Percentiles rank a stretch among this genome's conserved stretches.
These are phyloP conservation scores for Avena insularis DNA, from an alignment of 176 grass and related monocot genomes.

Conservation along the genomic window DNA sequence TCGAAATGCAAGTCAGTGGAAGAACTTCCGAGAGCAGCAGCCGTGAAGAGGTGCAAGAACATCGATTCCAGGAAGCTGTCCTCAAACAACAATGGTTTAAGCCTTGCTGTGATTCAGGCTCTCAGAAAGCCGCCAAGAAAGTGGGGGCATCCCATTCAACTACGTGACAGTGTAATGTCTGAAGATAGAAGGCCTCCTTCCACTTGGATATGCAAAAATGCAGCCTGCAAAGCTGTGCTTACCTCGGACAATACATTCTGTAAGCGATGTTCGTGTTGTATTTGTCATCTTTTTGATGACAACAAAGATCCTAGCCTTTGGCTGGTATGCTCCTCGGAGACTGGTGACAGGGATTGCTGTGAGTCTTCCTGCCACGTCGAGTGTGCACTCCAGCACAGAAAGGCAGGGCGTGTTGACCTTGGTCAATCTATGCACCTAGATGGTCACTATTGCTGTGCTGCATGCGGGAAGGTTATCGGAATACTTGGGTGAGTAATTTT, in stretches of 20 bases:
- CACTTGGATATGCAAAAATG: conserved; percentile 91
- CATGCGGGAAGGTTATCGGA: conserved; percentile 89
- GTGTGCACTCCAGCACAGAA: conserved; percentile 76
- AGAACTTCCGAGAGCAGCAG: conserved; percentile 50
- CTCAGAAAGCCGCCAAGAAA: conserved; percentile 61
- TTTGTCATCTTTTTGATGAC: conserved; percentile 93
- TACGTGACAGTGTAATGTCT: conserved; percentile 44
- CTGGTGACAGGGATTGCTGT: conserved; percentile 79
- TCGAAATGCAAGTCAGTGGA: conserved; percentile 75
- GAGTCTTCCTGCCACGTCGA: conserved; percentile 95
- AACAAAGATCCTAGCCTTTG: conserved; percentile 99
- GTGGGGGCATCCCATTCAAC: conserved; percentile 44
- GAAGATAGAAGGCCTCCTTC: conserved; percentile 45
- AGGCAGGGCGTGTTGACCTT: conserved; percentile 73
- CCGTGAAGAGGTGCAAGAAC: conserved; percentile 67
- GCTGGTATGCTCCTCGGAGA: conserved; percentile 91
- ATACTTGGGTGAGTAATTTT: conserved; percentile 89
- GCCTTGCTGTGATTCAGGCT: conserved; percentile 43
- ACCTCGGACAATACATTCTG: conserved; percentile 79
- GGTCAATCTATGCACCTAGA: conserved; percentile 88
- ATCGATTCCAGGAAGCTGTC: conserved; percentile 65
- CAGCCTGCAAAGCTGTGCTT: conserved; percentile 89
- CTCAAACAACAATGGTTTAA: conserved; percentile 53
- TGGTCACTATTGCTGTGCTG: conserved; percentile 95
- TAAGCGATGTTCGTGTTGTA: conserved; percentile 98